A percentile compares a stretch with the other conserved stretches of the same genome.
phyloP scores from a whole-genome alignment of 2,329 filamentous ascomycete species.

The Paracoccidioides lutzii region DNA sequence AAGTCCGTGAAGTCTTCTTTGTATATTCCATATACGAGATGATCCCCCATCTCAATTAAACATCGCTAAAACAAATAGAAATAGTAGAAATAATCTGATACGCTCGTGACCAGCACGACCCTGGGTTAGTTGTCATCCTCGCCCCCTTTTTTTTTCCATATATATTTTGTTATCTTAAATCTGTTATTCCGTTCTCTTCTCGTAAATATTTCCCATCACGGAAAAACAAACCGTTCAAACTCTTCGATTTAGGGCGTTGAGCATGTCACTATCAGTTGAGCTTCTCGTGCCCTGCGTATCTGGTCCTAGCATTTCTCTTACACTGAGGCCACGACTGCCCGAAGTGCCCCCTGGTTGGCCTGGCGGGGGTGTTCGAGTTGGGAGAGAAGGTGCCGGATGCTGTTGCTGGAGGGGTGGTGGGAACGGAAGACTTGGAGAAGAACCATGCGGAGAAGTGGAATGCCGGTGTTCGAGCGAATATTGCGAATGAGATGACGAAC shows the following conservation, averaged over 20 bases:
- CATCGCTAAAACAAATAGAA: slow-evolving; percentile 2
- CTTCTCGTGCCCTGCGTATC: slow-evolving; percentile 28
- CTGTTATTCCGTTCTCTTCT: not conserved
- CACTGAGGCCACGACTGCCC: slow-evolving; percentile 33
- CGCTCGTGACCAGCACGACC: slow-evolving; percentile 10
- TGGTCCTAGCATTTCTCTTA: slow-evolving; percentile 37
- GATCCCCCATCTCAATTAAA: slow-evolving; percentile 1
- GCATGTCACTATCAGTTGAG: slow-evolving; percentile 38
- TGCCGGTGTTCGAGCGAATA: slow-evolving; percentile 32
- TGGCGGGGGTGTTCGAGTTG: slow-evolving; percentile 27
- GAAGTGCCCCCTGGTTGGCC: slow-evolving; percentile 22
- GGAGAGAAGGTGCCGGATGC: slow-evolving; percentile 15
- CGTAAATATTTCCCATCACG: not conserved
- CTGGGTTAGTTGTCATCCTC: slow-evolving; percentile 5
- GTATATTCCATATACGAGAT: not conserved
- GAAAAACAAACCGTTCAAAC: slow-evolving; percentile 6
- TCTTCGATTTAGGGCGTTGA: slow-evolving; percentile 34
- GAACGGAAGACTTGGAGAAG: slow-evolving; percentile 18
- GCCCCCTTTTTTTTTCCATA: slow-evolving; percentile 4
- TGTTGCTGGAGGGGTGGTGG: slow-evolving; percentile 22
- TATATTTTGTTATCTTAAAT: slow-evolving; percentile 1
- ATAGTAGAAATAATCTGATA: not conserved
- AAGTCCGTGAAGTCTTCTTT: no score
- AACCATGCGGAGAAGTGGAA: slow-evolving; percentile 31
- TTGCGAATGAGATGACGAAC: slow-evolving; percentile 32